A percentile compares a stretch with the other conserved stretches of the same genome.
phyloP scores from a whole-genome alignment of 2,329 filamentous ascomycete genomes.

The Diaporthe sp. region DNA sequence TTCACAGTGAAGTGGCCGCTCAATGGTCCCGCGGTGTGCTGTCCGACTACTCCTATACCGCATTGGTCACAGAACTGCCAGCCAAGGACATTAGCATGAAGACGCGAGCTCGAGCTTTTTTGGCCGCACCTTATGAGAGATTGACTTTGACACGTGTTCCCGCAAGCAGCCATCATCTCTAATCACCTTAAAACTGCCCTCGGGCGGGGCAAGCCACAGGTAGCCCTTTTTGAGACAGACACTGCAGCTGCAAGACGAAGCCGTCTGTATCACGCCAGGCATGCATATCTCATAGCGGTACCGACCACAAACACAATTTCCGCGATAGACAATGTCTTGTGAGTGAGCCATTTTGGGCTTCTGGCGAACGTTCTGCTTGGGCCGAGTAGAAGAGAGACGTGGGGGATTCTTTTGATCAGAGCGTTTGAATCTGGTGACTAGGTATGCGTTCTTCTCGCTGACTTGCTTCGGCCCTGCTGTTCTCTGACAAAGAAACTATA shows the following conservation, averaged over 20 bases:
- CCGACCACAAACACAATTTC: constrained; percentile 7
- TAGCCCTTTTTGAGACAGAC: constrained; percentile 41
- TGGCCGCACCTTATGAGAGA: background rate
- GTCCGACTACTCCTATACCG: constrained; percentile 5
- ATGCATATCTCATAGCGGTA: constrained; percentile 3
- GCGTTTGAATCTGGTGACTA: background rate
- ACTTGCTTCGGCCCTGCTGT: background rate
- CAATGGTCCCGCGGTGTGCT: constrained; percentile 7
- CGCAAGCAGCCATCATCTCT: constrained; percentile 27
- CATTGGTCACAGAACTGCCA: constrained; percentile 20
- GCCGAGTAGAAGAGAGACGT: background rate
- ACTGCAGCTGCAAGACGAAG: constrained; percentile 33
- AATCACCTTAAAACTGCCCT: background rate
- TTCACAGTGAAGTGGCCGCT: constrained; percentile 28
- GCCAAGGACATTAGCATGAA: background rate
- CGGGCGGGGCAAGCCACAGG: constrained; percentile 34
- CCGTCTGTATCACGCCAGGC: background rate
- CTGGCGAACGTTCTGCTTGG: background rate
- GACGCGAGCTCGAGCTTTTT: background rate
- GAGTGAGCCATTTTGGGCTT: background rate
- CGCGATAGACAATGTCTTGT: constrained; percentile 5
- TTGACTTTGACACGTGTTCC: background rate
- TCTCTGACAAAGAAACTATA: background rate
- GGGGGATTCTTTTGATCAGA: background rate
- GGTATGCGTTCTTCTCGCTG: background rate